Conservation (phyloP, 306 rosid species). For the Chamaecrista fasciculata region DNA sequence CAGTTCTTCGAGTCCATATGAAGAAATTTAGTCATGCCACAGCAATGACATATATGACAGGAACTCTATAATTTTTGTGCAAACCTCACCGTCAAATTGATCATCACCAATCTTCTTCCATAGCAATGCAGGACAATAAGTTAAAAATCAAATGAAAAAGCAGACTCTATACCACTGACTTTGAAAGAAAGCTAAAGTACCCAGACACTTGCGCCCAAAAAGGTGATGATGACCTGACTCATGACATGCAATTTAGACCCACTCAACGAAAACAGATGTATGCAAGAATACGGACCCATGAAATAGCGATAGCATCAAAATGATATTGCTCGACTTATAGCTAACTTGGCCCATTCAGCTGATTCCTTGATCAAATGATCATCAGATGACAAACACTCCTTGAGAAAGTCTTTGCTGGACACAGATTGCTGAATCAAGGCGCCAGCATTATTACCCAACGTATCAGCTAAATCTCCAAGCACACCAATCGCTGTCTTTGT, state of each 20-base stretch:
- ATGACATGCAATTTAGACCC: constrained; percentile 74
- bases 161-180: constrained; percentile 57
- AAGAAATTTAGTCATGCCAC: constrained; percentile 29
- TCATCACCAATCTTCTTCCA: constrained; percentile 55
- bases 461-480: constrained; percentile 74
- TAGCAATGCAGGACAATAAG: constrained; percentile 53
- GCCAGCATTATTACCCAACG: constrained; percentile 57
- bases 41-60: constrained; percentile 32
- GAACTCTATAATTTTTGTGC: constrained; percentile 34
- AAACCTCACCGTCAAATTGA: constrained; percentile 28
- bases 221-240: constrained; percentile 81
- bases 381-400: constrained; percentile 55
- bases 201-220: constrained; percentile 60
- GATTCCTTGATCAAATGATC: constrained; percentile 66
- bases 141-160: constrained; percentile 28
- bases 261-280: constrained; percentile 74
- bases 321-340: constrained; percentile 55
- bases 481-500: constrained; percentile 67
- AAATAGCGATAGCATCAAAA: constrained; percentile 46
- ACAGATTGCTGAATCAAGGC: constrained; percentile 58
- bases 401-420: constrained; percentile 40
- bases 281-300: constrained; percentile 55
- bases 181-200: constrained; percentile 45
- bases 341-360: constrained; percentile 72
- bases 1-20: constrained; percentile 40